Conservation (phyloP, 352 stramenopile species). For the Elongisporangium senticosum region DNA sequence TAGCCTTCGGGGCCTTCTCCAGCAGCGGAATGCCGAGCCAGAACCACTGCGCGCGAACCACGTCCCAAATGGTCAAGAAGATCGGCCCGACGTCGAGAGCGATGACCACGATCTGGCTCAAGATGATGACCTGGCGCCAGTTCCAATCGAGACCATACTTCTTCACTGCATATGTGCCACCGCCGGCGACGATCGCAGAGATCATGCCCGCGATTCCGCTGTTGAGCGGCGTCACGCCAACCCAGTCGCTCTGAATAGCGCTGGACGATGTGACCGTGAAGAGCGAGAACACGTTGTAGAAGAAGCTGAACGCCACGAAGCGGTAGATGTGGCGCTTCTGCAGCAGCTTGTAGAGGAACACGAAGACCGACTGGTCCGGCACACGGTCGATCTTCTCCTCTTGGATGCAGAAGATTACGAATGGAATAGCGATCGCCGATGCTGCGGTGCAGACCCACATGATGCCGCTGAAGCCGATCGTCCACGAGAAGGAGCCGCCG, state of each 20-base stretch:
- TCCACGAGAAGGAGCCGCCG: conserved; percentile 38
- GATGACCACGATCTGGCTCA: conserved; percentile 31
- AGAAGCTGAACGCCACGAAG: conserved; percentile 41
- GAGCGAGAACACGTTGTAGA: conserved; percentile 28
- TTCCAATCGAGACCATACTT: conserved; percentile 43
- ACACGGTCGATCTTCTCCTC: conserved; percentile 16
- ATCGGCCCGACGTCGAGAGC: conserved; percentile 32
- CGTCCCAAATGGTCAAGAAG: conserved; percentile 51
- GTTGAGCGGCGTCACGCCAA: conserved; percentile 49
- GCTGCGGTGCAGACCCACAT: conserved; percentile 32
- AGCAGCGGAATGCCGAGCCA: conserved; percentile 45
- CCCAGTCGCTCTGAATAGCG: conserved; percentile 45
- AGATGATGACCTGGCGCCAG: conserved; percentile 38
- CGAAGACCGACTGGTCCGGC: conserved; percentile 13
- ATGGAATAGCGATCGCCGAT: conserved; percentile 23
- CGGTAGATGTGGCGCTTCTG: conserved; percentile 37
- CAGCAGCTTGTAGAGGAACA: conserved; percentile 38
- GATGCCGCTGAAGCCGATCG: conserved; percentile 47
- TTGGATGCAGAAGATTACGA: conserved; percentile 32
- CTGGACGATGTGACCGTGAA: conserved; percentile 39
- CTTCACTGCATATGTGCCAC: conserved; percentile 23
- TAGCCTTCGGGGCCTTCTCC: conserved; percentile 25
- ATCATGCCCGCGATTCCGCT: conserved; percentile 39
- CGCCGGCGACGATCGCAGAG: conserved; percentile 24
- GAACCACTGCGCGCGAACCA: conserved; percentile 53